Evolutionary conservation across 2,329 filamentous ascomycete species (phyloP).

Genomic region (Colletotrichum musicola): DNA sequence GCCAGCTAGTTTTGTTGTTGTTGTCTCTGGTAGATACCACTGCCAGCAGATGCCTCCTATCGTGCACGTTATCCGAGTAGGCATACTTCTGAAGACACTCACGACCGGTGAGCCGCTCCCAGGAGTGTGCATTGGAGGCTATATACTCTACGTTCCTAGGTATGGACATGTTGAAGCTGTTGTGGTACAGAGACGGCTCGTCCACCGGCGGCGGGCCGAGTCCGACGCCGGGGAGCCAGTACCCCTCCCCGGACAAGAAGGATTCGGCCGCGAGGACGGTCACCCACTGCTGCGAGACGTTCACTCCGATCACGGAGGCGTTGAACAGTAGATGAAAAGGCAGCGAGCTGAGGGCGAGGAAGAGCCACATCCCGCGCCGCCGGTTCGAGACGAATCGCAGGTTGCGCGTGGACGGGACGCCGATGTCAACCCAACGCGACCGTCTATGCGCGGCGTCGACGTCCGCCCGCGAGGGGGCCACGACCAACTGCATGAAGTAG

Average conservation of each 20-base stretch:
- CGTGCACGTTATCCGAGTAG: background rate
- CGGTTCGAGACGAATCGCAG: conserved; percentile 41
- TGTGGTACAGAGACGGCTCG: background rate
- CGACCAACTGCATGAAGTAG: conserved; percentile 41
- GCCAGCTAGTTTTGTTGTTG: background rate
- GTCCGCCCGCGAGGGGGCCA: conserved; percentile 34
- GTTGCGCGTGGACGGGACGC: conserved; percentile 57
- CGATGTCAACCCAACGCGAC: conserved; percentile 58
- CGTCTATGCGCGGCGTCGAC: conserved; percentile 57
- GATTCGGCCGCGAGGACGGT: conserved; percentile 17
- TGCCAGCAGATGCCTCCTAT: conserved; percentile 4
- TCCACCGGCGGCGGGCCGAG: background rate
- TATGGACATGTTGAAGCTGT: background rate
- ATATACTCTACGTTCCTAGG: background rate
- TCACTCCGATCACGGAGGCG: conserved; percentile 24
- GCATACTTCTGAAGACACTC: background rate
- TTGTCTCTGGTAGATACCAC: background rate
- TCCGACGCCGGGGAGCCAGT: conserved; percentile 21
- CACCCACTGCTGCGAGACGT: conserved; percentile 26
- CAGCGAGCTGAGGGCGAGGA: conserved; percentile 42
- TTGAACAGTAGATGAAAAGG: conserved; percentile 47
- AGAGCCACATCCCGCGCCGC: conserved; percentile 38
- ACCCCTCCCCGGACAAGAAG: conserved; percentile 37
- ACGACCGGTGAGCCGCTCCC: conserved; percentile 1
- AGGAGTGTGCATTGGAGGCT: background rate